phyloP scores from a whole-genome alignment of 257 asterid species.

The Paraleonurus japonicus region DNA sequence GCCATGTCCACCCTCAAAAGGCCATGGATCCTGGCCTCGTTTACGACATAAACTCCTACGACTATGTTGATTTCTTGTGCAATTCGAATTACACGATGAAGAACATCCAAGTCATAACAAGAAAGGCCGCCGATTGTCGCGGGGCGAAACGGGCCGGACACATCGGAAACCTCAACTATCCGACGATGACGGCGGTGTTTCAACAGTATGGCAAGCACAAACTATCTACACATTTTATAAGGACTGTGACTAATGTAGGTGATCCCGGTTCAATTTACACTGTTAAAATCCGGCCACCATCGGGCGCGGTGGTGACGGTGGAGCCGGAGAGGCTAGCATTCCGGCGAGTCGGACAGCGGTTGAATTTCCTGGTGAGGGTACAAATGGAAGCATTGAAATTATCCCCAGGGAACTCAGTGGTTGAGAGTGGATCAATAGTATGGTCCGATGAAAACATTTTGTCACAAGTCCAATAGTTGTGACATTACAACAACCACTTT shows the following conservation, averaged over 20 bases:
- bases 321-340: constrained; percentile 63
- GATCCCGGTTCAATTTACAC: constrained; percentile 49
- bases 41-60: constrained; percentile 62
- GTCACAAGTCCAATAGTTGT: constrained; percentile 72
- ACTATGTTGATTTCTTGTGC: constrained; percentile 75
- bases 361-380: constrained; percentile 73
- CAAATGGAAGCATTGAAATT: constrained; percentile 53
- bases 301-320: constrained; percentile 58
- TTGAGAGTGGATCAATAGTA: constrained; percentile 66
- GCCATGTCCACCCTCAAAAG: constrained; percentile 83
- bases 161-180: constrained; percentile 75
- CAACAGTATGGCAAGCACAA: constrained; percentile 65
- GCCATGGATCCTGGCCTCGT: constrained; percentile 90
- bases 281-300: constrained; percentile 47
- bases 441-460: constrained; percentile 82
- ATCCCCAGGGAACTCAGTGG: constrained; percentile 58
- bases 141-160: constrained; percentile 81
- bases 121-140: constrained; percentile 54
- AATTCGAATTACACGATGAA: constrained; percentile 69
- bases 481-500: constrained; percentile 78
- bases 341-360: constrained; percentile 78
- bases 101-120: constrained; percentile 50
- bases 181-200: constrained; percentile 66
- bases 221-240: constrained; percentile 73
- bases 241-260: constrained; percentile 80